Conservation (phyloP, 2,329 filamentous ascomycete species). For the Colletotrichum viniferum region DNA sequence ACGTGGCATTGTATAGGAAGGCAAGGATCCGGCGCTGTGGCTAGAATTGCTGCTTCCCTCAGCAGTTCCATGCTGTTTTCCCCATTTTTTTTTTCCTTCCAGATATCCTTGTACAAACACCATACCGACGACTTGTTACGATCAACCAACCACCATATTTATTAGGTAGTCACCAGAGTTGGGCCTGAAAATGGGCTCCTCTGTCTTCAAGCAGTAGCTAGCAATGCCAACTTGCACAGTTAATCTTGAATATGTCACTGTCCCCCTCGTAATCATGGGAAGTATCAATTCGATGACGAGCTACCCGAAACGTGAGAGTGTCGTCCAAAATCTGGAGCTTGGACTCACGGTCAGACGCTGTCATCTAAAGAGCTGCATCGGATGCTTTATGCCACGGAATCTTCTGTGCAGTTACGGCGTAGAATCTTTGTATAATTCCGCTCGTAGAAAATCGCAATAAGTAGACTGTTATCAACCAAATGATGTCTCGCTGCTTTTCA, state of each 20-base stretch:
- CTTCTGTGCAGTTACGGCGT: not conserved
- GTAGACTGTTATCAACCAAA: not conserved
- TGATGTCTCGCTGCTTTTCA: not conserved
- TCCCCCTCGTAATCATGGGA: not conserved
- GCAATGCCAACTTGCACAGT: conserved; percentile 6
- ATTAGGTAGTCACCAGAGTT: not conserved
- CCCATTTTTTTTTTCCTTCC: not conserved
- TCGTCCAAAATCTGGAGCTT: not conserved
- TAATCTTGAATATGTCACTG: not conserved
- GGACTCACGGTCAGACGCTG: not conserved
- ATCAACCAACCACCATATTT: not conserved
- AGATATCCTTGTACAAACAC: conserved; percentile 14
- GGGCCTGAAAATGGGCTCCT: not conserved
- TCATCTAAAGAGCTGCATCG: not conserved
- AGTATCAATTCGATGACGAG: not conserved
- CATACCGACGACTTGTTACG: conserved; percentile 3
- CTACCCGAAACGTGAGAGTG: not conserved
- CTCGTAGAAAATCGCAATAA: not conserved
- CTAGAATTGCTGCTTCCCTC: not conserved
- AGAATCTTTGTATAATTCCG: not conserved
- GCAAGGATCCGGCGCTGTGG: not conserved
- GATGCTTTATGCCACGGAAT: not conserved
- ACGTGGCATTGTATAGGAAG: not conserved
- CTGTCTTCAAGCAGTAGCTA: not conserved
- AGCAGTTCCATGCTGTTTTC: not conserved